These are phyloP conservation scores for Amphichorda felina DNA, from an alignment of 2,329 filamentous ascomycete species.

Conservation along the genomic window DNA sequence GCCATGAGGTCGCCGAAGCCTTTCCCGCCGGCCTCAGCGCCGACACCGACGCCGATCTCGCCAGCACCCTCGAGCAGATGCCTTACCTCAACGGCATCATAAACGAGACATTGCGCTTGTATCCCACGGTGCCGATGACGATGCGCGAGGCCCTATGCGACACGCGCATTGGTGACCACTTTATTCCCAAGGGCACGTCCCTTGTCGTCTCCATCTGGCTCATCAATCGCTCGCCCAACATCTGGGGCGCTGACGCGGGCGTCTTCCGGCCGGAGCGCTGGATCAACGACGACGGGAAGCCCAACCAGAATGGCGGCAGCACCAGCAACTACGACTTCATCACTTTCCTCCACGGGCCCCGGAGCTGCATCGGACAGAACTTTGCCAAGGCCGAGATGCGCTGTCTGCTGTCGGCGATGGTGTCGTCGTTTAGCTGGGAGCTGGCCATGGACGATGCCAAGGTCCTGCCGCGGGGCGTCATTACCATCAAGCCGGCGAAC, in stretches of 20 bases:
- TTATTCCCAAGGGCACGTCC: constrained; percentile 52
- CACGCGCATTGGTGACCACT: constrained; percentile 43
- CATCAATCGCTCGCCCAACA: constrained; percentile 47
- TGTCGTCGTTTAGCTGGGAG: constrained; percentile 49
- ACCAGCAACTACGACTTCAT: constrained; percentile 58
- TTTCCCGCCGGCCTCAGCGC: constrained; percentile 21
- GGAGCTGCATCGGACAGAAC: constrained; percentile 18
- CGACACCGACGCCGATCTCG: constrained; percentile 19
- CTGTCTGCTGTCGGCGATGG: constrained; percentile 55
- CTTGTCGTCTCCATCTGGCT: constrained; percentile 46
- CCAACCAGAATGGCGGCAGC: constrained; percentile 54
- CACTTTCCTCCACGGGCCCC: constrained; percentile 58
- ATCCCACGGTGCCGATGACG: constrained; percentile 54
- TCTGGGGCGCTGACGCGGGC: constrained; percentile 57
- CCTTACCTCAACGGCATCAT: constrained; percentile 59
- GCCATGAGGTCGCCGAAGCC: constrained; percentile 42
- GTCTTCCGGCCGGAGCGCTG: constrained; percentile 61
- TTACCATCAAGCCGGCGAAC: constrained; percentile 56
- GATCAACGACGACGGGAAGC: constrained; percentile 37
- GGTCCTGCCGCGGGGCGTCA: constrained; percentile 47
- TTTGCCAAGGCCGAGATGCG: constrained; percentile 68
- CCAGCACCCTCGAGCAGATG: constrained; percentile 45
- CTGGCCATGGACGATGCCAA: constrained; percentile 46
- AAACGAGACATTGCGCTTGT: constrained; percentile 55
- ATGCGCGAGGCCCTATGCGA: constrained; percentile 45